phyloP scores from a whole-genome alignment of 2,329 filamentous ascomycete genomes.

The Xylaria sp. region DNA sequence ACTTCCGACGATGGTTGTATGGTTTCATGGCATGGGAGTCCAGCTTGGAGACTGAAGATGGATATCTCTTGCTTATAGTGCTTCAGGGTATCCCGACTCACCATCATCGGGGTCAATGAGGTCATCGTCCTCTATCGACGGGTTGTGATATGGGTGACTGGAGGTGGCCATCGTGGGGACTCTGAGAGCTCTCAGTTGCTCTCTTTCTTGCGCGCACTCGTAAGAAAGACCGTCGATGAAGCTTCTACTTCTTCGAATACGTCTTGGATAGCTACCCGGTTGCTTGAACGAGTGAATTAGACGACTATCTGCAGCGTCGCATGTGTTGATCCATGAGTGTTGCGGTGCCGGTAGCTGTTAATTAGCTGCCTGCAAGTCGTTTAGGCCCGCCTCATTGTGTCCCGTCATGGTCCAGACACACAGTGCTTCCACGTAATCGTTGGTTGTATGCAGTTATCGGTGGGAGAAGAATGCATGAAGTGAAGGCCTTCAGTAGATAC shows the following conservation, averaged over 20 bases:
- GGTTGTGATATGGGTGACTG: slow-evolving; percentile 54
- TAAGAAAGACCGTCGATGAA: neutral
- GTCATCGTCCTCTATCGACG: slow-evolving; percentile 57
- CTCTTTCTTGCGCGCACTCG: neutral
- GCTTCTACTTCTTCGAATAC: neutral
- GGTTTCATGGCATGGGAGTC: too few species aligned
- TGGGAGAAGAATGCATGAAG: neutral
- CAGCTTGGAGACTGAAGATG: neutral
- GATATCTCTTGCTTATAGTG: neutral
- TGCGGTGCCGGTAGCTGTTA: neutral
- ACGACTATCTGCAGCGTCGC: neutral
- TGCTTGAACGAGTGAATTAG: too few species aligned
- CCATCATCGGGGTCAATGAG: slow-evolving; percentile 76
- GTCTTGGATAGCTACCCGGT: neutral
- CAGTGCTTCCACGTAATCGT: neutral
- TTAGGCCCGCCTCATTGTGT: too few species aligned
- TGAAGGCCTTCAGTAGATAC: neutral
- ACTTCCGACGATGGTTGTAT: too few species aligned
- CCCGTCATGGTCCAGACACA: neutral
- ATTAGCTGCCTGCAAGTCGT: neutral
- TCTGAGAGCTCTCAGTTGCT: slow-evolving; percentile 5
- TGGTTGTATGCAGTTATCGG: neutral
- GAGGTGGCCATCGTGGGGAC: slow-evolving; percentile 41
- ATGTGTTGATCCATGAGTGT: neutral
- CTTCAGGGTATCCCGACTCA: slow-evolving; percentile 34